Percentiles rank a stretch among this genome's conserved stretches.
These are phyloP conservation scores for Tolypocladium amazonense DNA, from an alignment of 2,329 filamentous ascomycete genomes.

Conservation along the genomic window DNA sequence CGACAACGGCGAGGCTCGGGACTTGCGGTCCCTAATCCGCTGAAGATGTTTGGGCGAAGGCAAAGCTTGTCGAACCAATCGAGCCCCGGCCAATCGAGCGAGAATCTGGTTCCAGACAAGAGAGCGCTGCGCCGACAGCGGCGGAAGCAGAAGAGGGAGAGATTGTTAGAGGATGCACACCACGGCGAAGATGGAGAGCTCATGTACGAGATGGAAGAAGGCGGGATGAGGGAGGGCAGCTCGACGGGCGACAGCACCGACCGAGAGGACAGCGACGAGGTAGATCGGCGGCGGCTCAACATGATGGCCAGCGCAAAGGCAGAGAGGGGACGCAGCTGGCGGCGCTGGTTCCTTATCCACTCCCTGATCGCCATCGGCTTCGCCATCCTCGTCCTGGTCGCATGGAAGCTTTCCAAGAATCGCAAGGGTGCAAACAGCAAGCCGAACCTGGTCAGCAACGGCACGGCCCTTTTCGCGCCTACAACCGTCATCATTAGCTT, in stretches of 20 bases:
- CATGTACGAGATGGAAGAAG: conserved; percentile 88
- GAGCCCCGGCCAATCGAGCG: conserved; percentile 32
- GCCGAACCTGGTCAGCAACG: conserved; percentile 53
- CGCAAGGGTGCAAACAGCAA: conserved; percentile 22
- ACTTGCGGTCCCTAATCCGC: conserved; percentile 38
- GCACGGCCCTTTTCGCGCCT: conserved; percentile 77
- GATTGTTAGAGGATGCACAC: conserved; percentile 39
- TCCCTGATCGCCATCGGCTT: conserved; percentile 41
- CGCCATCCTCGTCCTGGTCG: conserved; percentile 42
- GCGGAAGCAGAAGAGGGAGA: conserved; percentile 42
- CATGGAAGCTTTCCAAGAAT: conserved; percentile 47
- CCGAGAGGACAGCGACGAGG: conserved; percentile 47
- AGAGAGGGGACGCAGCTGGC: conserved; percentile 41
- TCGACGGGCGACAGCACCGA: conserved; percentile 52
- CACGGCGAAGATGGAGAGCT: conserved; percentile 62
- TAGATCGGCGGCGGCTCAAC: conserved; percentile 42
- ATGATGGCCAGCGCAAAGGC: conserved; percentile 34
- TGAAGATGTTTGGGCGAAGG: conserved; percentile 31
- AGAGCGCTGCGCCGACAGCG: conserved; percentile 36
- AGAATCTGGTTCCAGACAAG: conserved; percentile 39
- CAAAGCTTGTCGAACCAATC: conserved; percentile 22
- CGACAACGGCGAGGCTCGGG: conserved; percentile 38
- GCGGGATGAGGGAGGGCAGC: conserved; percentile 57
- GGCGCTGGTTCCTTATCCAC: conserved; percentile 43
- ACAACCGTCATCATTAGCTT: conserved; percentile 91